Percentiles rank a stretch among this genome's conserved stretches.
phyloP scores from a whole-genome alignment of 495 filamentous ascomycete species.

The Stereocaulon alpinum region DNA sequence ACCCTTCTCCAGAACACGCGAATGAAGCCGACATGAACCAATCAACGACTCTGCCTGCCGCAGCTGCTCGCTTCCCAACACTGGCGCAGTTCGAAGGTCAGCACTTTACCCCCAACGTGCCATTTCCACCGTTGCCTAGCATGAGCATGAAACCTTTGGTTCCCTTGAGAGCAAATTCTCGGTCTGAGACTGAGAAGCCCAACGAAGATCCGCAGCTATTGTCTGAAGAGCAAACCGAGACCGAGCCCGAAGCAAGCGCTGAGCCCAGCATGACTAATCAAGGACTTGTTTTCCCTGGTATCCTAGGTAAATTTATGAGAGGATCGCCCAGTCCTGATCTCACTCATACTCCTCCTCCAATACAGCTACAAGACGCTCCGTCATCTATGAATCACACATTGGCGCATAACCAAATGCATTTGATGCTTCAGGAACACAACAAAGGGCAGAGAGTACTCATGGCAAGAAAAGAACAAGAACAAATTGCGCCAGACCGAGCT shows the following conservation, averaged over 20 bases:
- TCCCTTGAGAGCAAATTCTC: conserved; percentile 1
- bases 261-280: too few species aligned
- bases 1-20: not conserved
- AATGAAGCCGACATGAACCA: not conserved
- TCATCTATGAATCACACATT: not conserved
- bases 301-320: too few species aligned
- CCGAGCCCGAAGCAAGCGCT: not conserved
- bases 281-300: too few species aligned
- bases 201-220: not conserved
- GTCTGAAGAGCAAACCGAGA: not conserved
- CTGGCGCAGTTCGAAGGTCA: conserved; percentile 11
- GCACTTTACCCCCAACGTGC: not conserved
- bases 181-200: not conserved
- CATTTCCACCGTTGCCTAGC: conserved; percentile 9
- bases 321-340: too few species aligned
- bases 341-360: too few species aligned
- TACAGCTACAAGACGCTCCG: not conserved
- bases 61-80: conserved; percentile 9
- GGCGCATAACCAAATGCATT: not conserved
- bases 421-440: not conserved
- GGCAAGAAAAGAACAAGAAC: not conserved
- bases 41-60: conserved; percentile 1
- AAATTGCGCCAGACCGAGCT: not conserved
- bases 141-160: conserved; percentile 10
- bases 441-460: not conserved